Conservation (phyloP, 1,284 basidiomycete species). For the Sanghuangporus baumii region DNA sequence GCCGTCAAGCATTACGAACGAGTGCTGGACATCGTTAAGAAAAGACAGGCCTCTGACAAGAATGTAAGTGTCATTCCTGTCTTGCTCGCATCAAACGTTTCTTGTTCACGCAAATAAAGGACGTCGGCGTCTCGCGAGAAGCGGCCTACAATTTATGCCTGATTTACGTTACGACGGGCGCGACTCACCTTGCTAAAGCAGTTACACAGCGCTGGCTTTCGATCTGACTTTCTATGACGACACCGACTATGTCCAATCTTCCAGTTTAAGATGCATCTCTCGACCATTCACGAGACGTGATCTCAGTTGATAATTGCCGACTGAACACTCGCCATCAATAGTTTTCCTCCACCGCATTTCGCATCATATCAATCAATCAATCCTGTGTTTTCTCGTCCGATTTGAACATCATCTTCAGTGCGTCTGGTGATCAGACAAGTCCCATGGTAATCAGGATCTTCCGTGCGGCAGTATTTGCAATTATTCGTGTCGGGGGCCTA, state of each 20-base stretch:
- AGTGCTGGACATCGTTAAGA: conserved; percentile 59
- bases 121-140: conserved; percentile 51
- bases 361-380: background rate
- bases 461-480: background rate
- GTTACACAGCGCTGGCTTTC: conserved; percentile 69
- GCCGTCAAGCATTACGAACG: conserved; percentile 81
- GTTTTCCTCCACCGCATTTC: background rate
- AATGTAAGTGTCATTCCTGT: conserved; percentile 7
- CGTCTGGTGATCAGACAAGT: background rate
- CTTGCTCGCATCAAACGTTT: conserved; percentile 15
- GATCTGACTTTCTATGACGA: conserved; percentile 23
- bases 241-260: background rate
- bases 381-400: background rate
- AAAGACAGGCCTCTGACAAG: conserved; percentile 22
- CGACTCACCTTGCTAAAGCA: conserved; percentile 56
- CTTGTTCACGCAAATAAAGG: conserved; percentile 24
- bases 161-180: conserved; percentile 76
- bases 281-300: background rate
- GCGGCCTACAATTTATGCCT: conserved; percentile 86
- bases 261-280: background rate
- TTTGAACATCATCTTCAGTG: background rate
- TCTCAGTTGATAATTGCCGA: background rate
- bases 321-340: background rate
- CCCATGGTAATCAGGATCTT: background rate
- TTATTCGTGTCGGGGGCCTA: background rate